A percentile compares a stretch with the other conserved stretches of the same genome.
Conservation (phyloP, 2,329 filamentous ascomycete species). For the Arthrobotrys pseudoclavata region DNA sequence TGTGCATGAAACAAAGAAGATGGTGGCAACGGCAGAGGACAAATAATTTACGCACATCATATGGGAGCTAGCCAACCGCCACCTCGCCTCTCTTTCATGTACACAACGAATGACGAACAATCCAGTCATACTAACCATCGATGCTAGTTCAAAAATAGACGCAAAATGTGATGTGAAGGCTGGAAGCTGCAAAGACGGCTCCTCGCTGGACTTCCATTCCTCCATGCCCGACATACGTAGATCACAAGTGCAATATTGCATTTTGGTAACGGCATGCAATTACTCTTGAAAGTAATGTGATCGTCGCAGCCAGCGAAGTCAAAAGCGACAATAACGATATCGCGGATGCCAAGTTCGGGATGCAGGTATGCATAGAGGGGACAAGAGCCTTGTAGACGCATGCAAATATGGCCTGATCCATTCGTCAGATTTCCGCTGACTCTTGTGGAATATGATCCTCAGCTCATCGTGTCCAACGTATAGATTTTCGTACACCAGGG, state of each 20-base stretch:
- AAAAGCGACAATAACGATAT: constrained; percentile 17
- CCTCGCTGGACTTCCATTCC: constrained; percentile 5
- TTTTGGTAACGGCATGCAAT: constrained; percentile 27
- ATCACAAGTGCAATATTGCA: constrained; percentile 21
- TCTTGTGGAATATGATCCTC: not conserved
- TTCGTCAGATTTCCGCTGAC: constrained; percentile 14
- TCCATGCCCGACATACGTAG: constrained; percentile 9
- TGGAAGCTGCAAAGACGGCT: constrained; percentile 4
- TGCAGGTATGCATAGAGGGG: constrained; percentile 12
- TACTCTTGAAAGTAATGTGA: constrained; percentile 22
- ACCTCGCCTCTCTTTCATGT: not conserved
- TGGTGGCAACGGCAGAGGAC: constrained; percentile 29
- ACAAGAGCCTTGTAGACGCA: not conserved
- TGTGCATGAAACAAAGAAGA: not conserved
- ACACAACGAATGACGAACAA: not conserved
- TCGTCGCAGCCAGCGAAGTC: constrained; percentile 6
- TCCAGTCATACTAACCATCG: not conserved
- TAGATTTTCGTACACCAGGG: not conserved
- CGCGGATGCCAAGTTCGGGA: constrained; percentile 17
- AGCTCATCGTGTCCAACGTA: not conserved
- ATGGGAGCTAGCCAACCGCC: constrained; percentile 1
- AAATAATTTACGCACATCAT: constrained; percentile 1
- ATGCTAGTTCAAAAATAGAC: constrained; percentile 6
- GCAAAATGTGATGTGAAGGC: not conserved
- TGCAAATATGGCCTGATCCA: constrained; percentile 42